A percentile compares a stretch with the other conserved stretches of the same genome.
Conservation (phyloP, 768 basidiomycete genomes). For the Termitomyces sp. region DNA sequence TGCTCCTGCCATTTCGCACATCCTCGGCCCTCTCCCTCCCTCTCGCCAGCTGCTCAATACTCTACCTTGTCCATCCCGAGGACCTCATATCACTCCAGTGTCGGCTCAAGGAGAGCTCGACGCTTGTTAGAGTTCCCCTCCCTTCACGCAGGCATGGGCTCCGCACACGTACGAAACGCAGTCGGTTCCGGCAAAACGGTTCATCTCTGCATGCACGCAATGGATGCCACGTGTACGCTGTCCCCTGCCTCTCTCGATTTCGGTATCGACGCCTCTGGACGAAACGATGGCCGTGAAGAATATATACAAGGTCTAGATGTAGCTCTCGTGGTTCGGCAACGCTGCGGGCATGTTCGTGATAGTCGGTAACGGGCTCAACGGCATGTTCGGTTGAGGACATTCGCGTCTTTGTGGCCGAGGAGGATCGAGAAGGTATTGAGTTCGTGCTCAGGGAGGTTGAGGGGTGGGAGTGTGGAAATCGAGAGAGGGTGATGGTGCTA, state of each 20-base stretch:
- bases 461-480: too few species aligned
- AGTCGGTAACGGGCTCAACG: constrained; percentile 45
- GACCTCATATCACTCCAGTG: constrained; percentile 90
- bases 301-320: constrained; percentile 48
- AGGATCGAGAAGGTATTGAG: constrained; percentile 34
- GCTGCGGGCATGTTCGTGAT: constrained; percentile 44
- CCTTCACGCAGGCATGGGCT: constrained; percentile 18
- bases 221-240: constrained; percentile 63
- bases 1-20: constrained; percentile 73
- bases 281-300: too few species aligned
- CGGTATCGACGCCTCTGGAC: too few species aligned
- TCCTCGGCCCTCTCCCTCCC: constrained; percentile 87
- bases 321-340: constrained; percentile 27
- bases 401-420: background rate
- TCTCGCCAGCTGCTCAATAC: constrained; percentile 72
- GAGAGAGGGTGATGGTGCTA: constrained; percentile 17
- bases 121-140: constrained; percentile 11
- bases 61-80: constrained; percentile 83
- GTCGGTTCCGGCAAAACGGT: constrained; percentile 78
- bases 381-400: constrained; percentile 56
- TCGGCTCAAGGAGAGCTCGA: constrained; percentile 76
- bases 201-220: constrained; percentile 77
- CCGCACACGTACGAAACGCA: constrained; percentile 67
- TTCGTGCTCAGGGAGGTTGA: constrained; percentile 17
- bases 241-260: constrained; percentile 21